phyloP scores from a whole-genome alignment of 139 green algal species.

The Microglena sp. region DNA sequence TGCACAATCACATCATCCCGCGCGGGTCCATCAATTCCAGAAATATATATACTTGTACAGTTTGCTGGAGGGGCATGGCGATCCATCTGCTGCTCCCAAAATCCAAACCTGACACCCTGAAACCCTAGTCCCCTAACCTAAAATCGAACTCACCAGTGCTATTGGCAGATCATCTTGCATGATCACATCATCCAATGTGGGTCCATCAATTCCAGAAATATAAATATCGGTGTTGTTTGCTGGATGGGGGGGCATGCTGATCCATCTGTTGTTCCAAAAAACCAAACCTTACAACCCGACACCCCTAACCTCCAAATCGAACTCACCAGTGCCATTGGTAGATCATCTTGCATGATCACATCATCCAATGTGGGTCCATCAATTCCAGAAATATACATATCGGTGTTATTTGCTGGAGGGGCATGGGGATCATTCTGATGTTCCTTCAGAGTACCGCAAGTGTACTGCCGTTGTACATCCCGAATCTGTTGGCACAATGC shows the following conservation, averaged over 20 bases:
- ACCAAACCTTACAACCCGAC: no score
- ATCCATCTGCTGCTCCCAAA: no score
- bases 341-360: constrained; percentile 20
- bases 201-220: constrained; percentile 31
- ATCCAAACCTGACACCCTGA: no score
- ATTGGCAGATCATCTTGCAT: constrained; percentile 21
- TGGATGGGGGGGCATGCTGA: not conserved
- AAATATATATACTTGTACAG: constrained; percentile 22
- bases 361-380: constrained; percentile 31
- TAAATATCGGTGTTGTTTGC: constrained; percentile 14
- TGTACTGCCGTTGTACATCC: constrained; percentile 38
- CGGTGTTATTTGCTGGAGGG: not conserved
- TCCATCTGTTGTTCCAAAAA: no score
- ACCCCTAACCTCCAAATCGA: no score
- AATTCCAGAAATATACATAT: constrained; percentile 28
- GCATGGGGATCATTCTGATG: no score
- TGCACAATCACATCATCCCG: constrained; percentile 24
- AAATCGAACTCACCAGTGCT: constrained; percentile 18
- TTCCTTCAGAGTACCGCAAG: constrained; percentile 14
- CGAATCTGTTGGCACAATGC: constrained; percentile 26
- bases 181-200: constrained; percentile 25
- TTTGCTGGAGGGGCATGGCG: not conserved
- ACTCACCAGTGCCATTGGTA: constrained; percentile 26
- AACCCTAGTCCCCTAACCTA: no score
- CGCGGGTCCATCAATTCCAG: constrained; percentile 24